Evolutionary conservation across 106 monocot species (phyloP), one percentile per base, ranked within the genome.

Genomic region (Apostasia shenzhenica): DNA sequence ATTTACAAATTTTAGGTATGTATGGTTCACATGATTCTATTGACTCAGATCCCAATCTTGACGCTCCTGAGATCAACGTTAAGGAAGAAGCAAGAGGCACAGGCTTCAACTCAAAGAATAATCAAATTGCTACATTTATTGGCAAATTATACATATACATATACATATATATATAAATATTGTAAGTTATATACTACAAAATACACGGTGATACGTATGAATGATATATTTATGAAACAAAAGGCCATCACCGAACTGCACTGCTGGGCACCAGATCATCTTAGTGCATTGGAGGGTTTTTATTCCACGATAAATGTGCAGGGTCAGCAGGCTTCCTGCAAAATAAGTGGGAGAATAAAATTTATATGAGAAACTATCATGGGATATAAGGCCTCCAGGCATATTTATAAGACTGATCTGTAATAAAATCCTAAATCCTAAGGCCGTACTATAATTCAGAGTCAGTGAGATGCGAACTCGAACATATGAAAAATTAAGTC

Each of bases 291-390:
- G 44, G 13, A 2, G 13, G n/a, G n/a, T 43, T 62, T 12, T 1
- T 62, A n/a, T 14, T 62, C 62, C 62, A 62, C 6, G 62, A 62
- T 45, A 62, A 45, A n/a, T 44, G n/a, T 1, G 62, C 14, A 10
- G 62, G 62, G 45, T 62, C 62, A 2, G 44, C 62, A 12, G 45
- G 62, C 45, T 43, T 39, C 62, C 62, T 62, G 62, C 6, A 45
- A 45, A n/a, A 41, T 59, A 13, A n/a, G 62, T 10, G 42, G 13
- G 45, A 45, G 42, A 26, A 26, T 3, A 45, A 62, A 45, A 4
- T 7, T 2, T 2, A 11, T 7, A 3, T 5, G 8, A 60, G 0
- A 60, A 4, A 60, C 10, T 41, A 42, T 7, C 40, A 42, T 60
- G 42, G 6, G 2, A 0, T 8, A 41, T 41, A 41, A 8, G 41